Conservation (phyloP, 768 basidiomycete species). For the Termitomyces sp. region DNA sequence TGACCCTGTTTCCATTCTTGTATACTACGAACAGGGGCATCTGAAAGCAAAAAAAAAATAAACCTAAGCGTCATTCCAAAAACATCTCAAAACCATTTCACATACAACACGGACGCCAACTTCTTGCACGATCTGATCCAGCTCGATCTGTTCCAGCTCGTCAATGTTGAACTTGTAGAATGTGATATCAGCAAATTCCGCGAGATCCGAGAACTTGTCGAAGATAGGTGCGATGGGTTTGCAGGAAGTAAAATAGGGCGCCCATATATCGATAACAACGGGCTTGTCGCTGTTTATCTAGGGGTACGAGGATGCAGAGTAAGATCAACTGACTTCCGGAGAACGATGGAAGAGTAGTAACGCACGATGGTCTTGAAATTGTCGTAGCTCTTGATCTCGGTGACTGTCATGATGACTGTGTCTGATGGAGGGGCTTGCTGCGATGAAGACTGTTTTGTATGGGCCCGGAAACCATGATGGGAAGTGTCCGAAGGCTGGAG, state of each 20-base stretch:
- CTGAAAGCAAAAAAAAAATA: slow-evolving; percentile 1
- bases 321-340: background rate
- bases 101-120: slow-evolving; percentile 20
- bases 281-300: slow-evolving; percentile 43
- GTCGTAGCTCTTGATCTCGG: slow-evolving; percentile 24
- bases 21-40: slow-evolving; percentile 33
- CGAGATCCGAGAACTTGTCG: slow-evolving; percentile 39
- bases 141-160: slow-evolving; percentile 33
- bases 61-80: background rate
- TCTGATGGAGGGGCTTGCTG: background rate
- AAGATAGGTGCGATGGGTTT: slow-evolving; percentile 58
- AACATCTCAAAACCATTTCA: background rate
- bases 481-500: background rate
- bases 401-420: slow-evolving; percentile 31
- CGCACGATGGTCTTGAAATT: slow-evolving; percentile 43
- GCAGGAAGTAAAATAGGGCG: slow-evolving; percentile 75
- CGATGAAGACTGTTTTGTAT: background rate
- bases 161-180: slow-evolving; percentile 80
- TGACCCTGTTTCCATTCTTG: slow-evolving; percentile 27
- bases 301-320: background rate
- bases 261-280: slow-evolving; percentile 68
- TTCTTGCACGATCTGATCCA: slow-evolving; percentile 38
- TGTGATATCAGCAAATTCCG: slow-evolving; percentile 29
- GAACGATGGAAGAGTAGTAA: background rate
- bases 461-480: too few relatives aligned